Base-by-base conservation (phyloP, 306 rosid genomes). In the Begonia fuchsioides region DNA sequence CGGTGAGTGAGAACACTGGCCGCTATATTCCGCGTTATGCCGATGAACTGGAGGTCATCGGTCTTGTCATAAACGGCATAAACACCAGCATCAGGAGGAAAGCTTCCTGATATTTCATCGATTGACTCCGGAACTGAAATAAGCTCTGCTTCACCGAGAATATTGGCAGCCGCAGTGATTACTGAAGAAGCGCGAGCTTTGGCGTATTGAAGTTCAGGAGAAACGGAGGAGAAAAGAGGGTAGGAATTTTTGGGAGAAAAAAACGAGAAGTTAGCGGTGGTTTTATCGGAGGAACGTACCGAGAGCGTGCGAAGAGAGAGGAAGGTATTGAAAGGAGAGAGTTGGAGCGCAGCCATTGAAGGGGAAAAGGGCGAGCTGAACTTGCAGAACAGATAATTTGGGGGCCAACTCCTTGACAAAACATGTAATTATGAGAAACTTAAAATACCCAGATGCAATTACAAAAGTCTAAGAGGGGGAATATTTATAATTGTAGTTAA, bases 41-140 rank as follows among this genome's bases (percentile, higher is more conserved):
- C 95, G 20, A 90, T 77, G 76, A 90, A 90, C 72, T 84, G 97
- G 61, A 84, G 92, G 19, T 81, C 92, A 4, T 76, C 74, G 51
- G 50, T 64, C 44, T 63, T 58, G 35, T 76, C 87, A 13, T 72
- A 84, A 38, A 84, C 60, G 52, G 92, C 97, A 39, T 90, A 84
- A 35, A 90, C 92, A 16, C 95, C 95, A 10, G 95, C 55, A 17
- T 39, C 84, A 4, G 82, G 43, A 1, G 85, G 93, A n/a, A 88
- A 35, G 1, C 57, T 69, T 15, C 70, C 73, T 47, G 77, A 5
- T 26, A 59, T 4, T 0, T 39, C 71, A 5, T 64, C 70, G 14
- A 53, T 47, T 18, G 49, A 72, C 54, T 57, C 74, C 2, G 74
- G 64, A 13, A 79, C 82, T 7, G 58, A 13, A 53, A 76, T 60